Evolutionary conservation across 345 rosid genomes (phyloP).

Genomic region (Ailanthus altissimus): DNA sequence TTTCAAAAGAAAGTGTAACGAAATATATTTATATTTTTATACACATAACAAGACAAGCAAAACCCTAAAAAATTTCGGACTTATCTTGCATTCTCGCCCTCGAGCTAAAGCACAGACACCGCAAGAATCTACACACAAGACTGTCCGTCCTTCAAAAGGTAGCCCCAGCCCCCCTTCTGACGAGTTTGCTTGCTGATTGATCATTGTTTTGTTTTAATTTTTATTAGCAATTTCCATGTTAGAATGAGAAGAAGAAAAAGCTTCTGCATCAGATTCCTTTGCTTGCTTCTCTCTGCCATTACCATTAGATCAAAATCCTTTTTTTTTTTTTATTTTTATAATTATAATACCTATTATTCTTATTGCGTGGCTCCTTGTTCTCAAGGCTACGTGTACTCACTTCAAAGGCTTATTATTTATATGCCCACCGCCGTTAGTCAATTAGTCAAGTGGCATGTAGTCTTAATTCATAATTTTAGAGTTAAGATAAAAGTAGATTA

Average conservation of each 20-base stretch:
- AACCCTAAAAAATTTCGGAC: slow-evolving; percentile 9
- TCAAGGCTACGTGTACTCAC: neutral
- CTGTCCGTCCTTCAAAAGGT: neutral
- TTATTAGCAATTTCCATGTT: slow-evolving; percentile 2
- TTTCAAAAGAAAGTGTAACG: neutral
- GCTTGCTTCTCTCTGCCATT: neutral
- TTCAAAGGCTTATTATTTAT: neutral
- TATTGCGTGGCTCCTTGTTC: neutral
- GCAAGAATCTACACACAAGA: slow-evolving; percentile 15
- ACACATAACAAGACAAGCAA: neutral
- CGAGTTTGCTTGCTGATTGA: neutral
- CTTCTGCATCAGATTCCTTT: slow-evolving; percentile 9
- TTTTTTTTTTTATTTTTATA: no score
- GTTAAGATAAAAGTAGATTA: no score
- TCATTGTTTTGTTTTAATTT: neutral
- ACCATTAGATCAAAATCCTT: neutral
- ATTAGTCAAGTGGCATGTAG: no score
- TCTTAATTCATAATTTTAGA: no score
- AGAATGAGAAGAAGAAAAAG: neutral
- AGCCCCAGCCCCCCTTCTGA: slow-evolving; percentile 9
- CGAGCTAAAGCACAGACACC: neutral
- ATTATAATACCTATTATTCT: neutral
- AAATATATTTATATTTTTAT: neutral
- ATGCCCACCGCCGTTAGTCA: no score
- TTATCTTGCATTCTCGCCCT: neutral